A percentile compares a stretch with the other conserved stretches of the same genome.
These are phyloP conservation scores for Pigoraptor vietnamica DNA, from an alignment of 78 protist species.

Conservation along the genomic window DNA sequence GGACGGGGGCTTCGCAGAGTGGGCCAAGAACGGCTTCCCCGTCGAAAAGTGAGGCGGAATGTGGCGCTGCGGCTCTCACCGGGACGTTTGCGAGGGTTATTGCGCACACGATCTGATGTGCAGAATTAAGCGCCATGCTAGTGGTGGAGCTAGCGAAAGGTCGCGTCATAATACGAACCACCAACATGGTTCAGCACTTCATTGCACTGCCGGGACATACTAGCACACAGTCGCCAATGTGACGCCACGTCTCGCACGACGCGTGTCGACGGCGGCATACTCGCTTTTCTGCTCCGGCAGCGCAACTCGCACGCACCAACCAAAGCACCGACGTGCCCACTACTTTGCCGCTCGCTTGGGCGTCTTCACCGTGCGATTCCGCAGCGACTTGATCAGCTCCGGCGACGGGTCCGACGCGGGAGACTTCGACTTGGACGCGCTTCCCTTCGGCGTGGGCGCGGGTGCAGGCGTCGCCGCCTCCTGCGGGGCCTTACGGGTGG, in stretches of 20 bases:
- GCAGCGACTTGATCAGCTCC: background rate
- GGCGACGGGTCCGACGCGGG: background rate
- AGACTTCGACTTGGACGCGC: background rate
- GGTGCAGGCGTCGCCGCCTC: background rate
- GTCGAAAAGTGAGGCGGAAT: background rate
- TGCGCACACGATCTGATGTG: background rate
- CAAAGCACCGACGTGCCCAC: background rate
- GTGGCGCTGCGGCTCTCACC: background rate
- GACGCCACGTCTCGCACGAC: too few species aligned
- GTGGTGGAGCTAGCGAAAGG: too few species aligned
- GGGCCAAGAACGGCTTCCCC: background rate
- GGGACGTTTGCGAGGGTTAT: background rate
- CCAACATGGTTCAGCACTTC: too few species aligned
- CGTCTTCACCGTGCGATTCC: background rate
- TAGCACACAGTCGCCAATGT: too few species aligned
- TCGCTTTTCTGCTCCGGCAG: background rate
- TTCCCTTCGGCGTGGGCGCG: background rate
- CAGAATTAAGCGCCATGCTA: too few species aligned
- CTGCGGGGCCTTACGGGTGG: too few species aligned
- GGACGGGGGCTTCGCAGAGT: background rate
- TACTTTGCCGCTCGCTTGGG: background rate
- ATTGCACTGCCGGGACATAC: too few species aligned
- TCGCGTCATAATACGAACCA: too few species aligned
- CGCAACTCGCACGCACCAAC: too few species aligned
- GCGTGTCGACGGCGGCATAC: too few species aligned